These are phyloP conservation scores for Phialemonium atrogriseum DNA, from an alignment of 2,329 filamentous ascomycete genomes.

Conservation along the genomic window DNA sequence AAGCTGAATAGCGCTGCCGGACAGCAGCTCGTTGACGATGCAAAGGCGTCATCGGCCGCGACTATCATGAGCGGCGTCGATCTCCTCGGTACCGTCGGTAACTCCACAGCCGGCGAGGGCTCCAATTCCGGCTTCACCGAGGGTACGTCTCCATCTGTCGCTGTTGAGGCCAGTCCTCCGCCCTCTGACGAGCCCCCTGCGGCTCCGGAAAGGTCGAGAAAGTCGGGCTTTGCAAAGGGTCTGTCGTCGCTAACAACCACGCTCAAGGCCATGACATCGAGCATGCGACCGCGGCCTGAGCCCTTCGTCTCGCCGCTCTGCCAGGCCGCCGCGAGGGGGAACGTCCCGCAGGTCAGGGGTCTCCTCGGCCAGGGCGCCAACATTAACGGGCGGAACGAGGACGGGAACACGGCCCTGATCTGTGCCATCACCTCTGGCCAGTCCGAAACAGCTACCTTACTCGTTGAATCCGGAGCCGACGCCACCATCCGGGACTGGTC, in stretches of 20 bases:
- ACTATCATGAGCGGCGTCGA: conserved; percentile 3
- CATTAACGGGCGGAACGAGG: conserved; percentile 18
- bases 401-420: conserved; percentile 18
- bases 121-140: background rate
- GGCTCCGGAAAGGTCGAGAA: conserved; percentile 1
- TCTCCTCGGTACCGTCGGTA: background rate
- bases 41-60: background rate
- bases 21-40: background rate
- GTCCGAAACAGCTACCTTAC: conserved; percentile 19
- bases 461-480: conserved; percentile 23
- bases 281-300: conserved; percentile 12
- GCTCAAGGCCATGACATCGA: conserved; percentile 11
- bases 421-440: conserved; percentile 16
- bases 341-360: conserved; percentile 9
- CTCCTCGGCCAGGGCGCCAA: conserved; percentile 16
- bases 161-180: background rate
- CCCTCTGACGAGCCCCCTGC: background rate
- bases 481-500: conserved; percentile 11
- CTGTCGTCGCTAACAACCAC: conserved; percentile 23
- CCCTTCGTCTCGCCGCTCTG: conserved; percentile 14
- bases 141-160: background rate
- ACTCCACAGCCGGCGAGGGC: background rate
- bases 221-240: background rate
- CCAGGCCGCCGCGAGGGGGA: conserved; percentile 11
- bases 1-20: background rate